Conservation (phyloP, 208 protist genomes). For the Leishmania guyanensis region DNA sequence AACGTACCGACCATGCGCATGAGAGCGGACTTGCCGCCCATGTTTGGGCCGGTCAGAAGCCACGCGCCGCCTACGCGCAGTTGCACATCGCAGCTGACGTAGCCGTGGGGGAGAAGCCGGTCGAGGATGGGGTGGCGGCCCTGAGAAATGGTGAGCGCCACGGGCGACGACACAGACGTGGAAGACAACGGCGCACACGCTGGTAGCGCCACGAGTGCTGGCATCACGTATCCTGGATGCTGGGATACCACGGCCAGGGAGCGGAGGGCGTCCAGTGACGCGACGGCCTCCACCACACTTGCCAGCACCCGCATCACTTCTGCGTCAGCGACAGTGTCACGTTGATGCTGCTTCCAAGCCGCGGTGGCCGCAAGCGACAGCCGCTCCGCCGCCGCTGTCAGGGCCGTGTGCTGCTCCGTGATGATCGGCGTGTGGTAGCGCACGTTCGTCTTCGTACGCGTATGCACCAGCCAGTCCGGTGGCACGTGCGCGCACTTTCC, state of each 20-base stretch:
- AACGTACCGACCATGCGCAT: conserved; percentile 94
- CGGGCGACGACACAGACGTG: conserved; percentile 1
- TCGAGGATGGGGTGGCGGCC: conserved; percentile 84
- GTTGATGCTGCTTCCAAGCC: conserved; percentile 64
- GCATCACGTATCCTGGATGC: conserved; percentile 66
- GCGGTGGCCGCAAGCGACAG: conserved; percentile 50
- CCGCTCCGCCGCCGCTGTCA: conserved; percentile 75
- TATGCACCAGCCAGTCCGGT: conserved; percentile 71
- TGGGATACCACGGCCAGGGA: conserved; percentile 59
- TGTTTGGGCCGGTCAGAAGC: conserved; percentile 95
- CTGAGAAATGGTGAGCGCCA: conserved; percentile 36
- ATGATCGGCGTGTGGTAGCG: conserved; percentile 79
- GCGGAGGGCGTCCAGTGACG: conserved; percentile 64
- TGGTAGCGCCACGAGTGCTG: conserved; percentile 31
- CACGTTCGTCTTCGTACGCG: conserved; percentile 81
- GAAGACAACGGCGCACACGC: neutral
- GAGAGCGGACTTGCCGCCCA: conserved; percentile 95
- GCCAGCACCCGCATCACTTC: conserved; percentile 40
- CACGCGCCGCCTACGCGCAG: conserved; percentile 55
- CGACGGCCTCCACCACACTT: conserved; percentile 48
- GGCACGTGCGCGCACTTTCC: conserved; percentile 53
- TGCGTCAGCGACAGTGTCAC: conserved; percentile 25
- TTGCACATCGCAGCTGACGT: conserved; percentile 69
- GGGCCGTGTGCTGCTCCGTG: conserved; percentile 49
- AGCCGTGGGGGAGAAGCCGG: conserved; percentile 49